Conservation (phyloP, 441 rosid genomes). For the Bocquillonia castaneifolia region DNA sequence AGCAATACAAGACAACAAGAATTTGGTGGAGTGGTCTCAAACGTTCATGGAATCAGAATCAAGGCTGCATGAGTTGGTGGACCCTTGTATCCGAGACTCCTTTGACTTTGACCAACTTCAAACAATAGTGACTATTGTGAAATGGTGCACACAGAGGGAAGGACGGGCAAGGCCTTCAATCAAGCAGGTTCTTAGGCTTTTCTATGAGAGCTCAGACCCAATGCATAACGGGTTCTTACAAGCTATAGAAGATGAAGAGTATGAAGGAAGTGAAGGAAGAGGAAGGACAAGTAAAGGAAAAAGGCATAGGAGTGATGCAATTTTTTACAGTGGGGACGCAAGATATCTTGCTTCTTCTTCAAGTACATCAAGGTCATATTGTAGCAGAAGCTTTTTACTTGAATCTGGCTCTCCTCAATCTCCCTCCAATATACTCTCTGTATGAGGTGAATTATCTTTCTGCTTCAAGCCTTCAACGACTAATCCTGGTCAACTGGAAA, state of each 20-base stretch:
- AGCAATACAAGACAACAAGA: conserved; percentile 71
- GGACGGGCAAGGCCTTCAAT: conserved; percentile 77
- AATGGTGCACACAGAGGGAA: conserved; percentile 90
- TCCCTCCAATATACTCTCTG: conserved; percentile 49
- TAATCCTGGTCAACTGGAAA: conserved; percentile 24
- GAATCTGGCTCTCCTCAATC: conserved; percentile 88
- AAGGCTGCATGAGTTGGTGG: conserved; percentile 59
- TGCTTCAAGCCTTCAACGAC: conserved; percentile 20
- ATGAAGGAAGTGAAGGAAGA: conserved; percentile 55
- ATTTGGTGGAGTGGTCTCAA: conserved; percentile 71
- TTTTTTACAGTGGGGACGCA: conserved; percentile 57
- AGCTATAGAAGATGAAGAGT: conserved; percentile 62
- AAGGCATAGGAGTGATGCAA: conserved; percentile 39
- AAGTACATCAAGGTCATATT: conserved; percentile 86
- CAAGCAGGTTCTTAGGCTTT: conserved; percentile 73
- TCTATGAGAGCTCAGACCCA: conserved; percentile 83
- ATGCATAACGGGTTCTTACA: conserved; percentile 61
- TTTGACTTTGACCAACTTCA: conserved; percentile 72
- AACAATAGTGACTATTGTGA: conserved; percentile 51
- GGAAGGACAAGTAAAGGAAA: conserved; percentile 65
- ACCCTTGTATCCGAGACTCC: conserved; percentile 49
- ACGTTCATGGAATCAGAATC: conserved; percentile 49
- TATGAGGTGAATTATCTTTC: conserved; percentile 34
- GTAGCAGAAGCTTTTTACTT: conserved; percentile 80
- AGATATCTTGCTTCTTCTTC: conserved; percentile 82